Base-by-base conservation (phyloP, 805 yeast species). In the Candida easanensis region DNA sequence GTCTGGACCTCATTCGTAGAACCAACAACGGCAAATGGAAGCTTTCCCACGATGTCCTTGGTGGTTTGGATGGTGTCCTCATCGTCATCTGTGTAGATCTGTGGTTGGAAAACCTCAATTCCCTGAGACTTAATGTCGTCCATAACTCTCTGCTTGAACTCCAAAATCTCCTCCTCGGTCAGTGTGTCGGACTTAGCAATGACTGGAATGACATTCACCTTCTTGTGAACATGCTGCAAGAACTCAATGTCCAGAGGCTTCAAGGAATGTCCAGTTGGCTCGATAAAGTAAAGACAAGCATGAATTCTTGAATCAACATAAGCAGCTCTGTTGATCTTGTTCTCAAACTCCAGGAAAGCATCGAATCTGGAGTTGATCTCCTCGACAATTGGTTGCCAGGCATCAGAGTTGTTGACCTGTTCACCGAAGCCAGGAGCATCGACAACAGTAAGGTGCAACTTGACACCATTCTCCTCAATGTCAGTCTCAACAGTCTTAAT, bases 361-460 rank as follows among this genome's bases (percentile, higher is more conserved):
- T 93, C 96, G 62, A 84, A 93, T 61, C 98, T 81, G 50, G 72
- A 65, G 63, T 89, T 85, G 60, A 93, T 80, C 66, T 90, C 97
- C 46, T 87, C 89, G 44, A 90, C 84, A 50, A 93, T 86, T 45
- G 98, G 96, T 62, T 79, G 80, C 97, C 97, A 86, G 30, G 87
- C 70, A 49, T 82, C 80, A 17, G 79, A 66, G 62, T 86, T 88
- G 69, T 88, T 86, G 60, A 93, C 80, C 36, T 80, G 78, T 55
- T 88, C 97, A 55, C 97, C 99, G 65, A 88, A 93, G 1, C 97
- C 98, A 28, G 95, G 95, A 25, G 97, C 80, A 56, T 88, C 91
- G 52, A 93, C 77, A 36, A 91, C 86, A 34, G 87, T 84, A 60
- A 93, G 74, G 49, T 80, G 83, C 58, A 93, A 79, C 59, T 82